These are phyloP conservation scores for Neonothopanus nambi DNA, from an alignment of 1,284 basidiomycete species.

Conservation along the genomic window DNA sequence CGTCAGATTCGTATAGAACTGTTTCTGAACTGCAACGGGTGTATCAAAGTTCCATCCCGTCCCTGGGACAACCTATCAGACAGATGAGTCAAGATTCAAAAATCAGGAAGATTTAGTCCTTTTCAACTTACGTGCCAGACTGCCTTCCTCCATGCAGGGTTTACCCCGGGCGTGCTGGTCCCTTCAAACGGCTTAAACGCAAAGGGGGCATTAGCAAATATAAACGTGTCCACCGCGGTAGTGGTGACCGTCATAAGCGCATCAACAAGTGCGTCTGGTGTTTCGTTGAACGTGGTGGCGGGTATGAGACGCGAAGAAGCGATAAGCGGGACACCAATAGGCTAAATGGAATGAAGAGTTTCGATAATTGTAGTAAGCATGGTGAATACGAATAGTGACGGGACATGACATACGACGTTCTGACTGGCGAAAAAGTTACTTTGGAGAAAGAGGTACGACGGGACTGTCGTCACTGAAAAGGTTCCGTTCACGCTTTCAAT, in stretches of 20 bases:
- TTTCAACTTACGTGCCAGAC: conserved; percentile 15
- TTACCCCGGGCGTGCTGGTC: neutral
- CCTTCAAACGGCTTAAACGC: neutral
- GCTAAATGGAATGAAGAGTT: neutral
- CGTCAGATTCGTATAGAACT: neutral
- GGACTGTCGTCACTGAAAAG: conserved; percentile 11
- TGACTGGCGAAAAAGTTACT: no score
- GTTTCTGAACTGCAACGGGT: conserved; percentile 1
- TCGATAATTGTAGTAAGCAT: no score
- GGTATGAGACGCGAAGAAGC: conserved; percentile 21
- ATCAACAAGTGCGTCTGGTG: neutral
- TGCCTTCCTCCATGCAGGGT: conserved; percentile 14
- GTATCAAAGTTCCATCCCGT: conserved; percentile 14
- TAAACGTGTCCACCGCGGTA: no score
- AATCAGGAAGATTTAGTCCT: neutral
- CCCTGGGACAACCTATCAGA: neutral
- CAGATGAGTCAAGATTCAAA: no score
- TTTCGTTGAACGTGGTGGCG: conserved; percentile 11
- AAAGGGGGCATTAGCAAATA: conserved; percentile 16
- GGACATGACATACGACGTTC: no score
- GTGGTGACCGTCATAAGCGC: no score
- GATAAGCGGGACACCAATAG: conserved; percentile 16
- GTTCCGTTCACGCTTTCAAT: conserved; percentile 2
- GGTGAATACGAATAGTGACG: no score
- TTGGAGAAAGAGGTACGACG: neutral